Conservation (phyloP, 2,329 filamentous ascomycete genomes). For the Aspergillus eucalypticola region DNA sequence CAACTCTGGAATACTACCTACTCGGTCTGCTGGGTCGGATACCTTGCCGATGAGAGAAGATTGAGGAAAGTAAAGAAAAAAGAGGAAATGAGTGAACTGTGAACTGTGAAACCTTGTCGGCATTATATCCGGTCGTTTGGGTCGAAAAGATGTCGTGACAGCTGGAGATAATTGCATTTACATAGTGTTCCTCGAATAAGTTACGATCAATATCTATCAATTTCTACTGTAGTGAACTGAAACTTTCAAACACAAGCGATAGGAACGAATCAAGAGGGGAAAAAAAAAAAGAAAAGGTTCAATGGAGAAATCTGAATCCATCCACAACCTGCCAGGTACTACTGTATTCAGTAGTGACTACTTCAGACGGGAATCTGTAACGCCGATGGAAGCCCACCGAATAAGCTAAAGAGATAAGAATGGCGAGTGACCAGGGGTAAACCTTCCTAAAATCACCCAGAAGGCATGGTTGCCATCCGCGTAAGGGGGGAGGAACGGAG, state of each 20-base stretch:
- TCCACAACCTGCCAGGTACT: neutral
- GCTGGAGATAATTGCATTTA: neutral
- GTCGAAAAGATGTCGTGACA: neutral
- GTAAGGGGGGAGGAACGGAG: conserved; percentile 3
- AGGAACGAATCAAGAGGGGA: too few species aligned
- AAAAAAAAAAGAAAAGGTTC: neutral
- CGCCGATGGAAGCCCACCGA: neutral
- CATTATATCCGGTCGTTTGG: neutral
- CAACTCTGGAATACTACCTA: neutral
- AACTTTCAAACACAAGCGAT: too few species aligned
- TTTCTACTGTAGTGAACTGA: too few species aligned
- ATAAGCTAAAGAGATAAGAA: conserved; percentile 7
- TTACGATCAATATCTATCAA: too few species aligned
- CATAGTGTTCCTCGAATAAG: neutral
- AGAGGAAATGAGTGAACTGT: too few species aligned
- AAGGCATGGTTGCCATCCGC: neutral
- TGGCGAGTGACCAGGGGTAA: conserved; percentile 13
- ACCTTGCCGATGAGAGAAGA: conserved; percentile 11
- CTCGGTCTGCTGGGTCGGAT: conserved; percentile 11
- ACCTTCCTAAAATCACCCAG: conserved; percentile 8
- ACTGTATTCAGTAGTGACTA: neutral
- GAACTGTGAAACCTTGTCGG: neutral
- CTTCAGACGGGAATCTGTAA: neutral
- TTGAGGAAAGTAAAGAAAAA: too few species aligned
- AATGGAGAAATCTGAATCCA: neutral